These are phyloP conservation scores for Wickerhamiella siamensis DNA, from an alignment of 805 yeast genomes.

Conservation along the genomic window DNA sequence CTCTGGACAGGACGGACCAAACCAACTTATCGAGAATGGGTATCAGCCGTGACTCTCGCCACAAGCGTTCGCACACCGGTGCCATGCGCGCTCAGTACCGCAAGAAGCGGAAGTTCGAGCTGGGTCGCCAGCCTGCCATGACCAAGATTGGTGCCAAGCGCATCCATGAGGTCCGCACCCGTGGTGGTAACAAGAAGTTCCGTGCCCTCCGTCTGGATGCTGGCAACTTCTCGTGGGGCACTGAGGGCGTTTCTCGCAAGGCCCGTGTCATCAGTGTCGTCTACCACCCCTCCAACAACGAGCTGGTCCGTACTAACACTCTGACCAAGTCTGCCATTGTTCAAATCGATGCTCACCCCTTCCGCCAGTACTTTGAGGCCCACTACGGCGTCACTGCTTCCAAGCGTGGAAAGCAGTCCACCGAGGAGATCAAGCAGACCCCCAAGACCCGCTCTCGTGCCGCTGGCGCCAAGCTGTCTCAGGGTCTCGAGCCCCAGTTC, in stretches of 20 bases:
- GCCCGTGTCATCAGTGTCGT: conserved; percentile 96
- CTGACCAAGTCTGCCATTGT: conserved; percentile 97
- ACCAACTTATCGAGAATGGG: conserved; percentile 53
- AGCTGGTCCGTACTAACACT: conserved; percentile 99
- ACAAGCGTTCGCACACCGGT: conserved; percentile 99
- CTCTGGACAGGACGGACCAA: not conserved
- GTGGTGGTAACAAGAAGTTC: conserved; percentile 99
- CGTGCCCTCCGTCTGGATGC: conserved; percentile 96
- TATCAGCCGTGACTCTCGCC: conserved; percentile 99
- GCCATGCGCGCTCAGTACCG: conserved; percentile 99
- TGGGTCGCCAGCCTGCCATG: conserved; percentile 99
- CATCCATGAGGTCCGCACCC: conserved; percentile 97
- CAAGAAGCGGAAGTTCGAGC: conserved; percentile 99
- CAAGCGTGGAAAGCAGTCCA: conserved; percentile 48
- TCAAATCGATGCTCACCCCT: conserved; percentile 99
- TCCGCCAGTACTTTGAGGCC: conserved; percentile 98
- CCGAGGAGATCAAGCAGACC: conserved; percentile 84
- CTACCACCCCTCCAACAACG: conserved; percentile 99
- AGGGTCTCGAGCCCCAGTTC: conserved; percentile 90
- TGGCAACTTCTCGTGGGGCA: conserved; percentile 96
- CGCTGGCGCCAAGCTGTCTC: conserved; percentile 68
- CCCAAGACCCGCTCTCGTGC: conserved; percentile 47
- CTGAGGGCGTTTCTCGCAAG: conserved; percentile 97
- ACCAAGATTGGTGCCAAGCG: conserved; percentile 98
- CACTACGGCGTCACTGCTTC: conserved; percentile 75